Conservation (phyloP, 768 basidiomycete genomes). For the Hydnum rufescens region DNA sequence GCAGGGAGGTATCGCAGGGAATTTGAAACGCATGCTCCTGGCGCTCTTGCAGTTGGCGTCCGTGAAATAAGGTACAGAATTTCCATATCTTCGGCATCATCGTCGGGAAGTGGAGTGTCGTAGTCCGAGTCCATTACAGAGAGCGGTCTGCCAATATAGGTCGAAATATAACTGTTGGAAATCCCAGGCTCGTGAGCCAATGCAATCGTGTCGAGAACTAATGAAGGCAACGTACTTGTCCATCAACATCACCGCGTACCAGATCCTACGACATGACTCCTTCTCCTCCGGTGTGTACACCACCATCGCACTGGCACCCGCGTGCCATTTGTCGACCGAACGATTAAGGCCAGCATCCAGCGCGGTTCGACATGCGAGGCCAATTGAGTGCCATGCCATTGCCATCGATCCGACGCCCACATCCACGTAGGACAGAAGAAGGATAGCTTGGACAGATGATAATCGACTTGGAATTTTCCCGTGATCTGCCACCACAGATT, state of each 20-base stretch:
- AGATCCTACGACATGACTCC: conserved; percentile 14
- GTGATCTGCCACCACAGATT: not conserved
- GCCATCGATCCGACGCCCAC: conserved; percentile 77
- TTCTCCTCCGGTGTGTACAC: conserved; percentile 16
- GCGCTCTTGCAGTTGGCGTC: not conserved
- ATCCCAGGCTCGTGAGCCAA: not conserved
- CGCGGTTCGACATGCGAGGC: conserved; percentile 19
- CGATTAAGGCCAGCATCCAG: conserved; percentile 76
- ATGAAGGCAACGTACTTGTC: conserved; percentile 8
- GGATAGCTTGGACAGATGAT: conserved; percentile 56
- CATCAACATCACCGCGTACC: conserved; percentile 16
- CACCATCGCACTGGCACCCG: conserved; percentile 22
- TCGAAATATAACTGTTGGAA: conserved; percentile 10
- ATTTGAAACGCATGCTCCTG: too few species aligned
- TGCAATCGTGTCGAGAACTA: not conserved
- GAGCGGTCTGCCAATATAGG: conserved; percentile 13
- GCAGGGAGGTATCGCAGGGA: conserved; percentile 3
- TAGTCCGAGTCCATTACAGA: conserved; percentile 17
- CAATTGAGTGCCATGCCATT: conserved; percentile 24
- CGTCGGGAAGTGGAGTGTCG: conserved; percentile 15
- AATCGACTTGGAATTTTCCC: conserved; percentile 21
- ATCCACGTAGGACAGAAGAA: conserved; percentile 69
- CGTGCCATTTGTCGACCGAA: conserved; percentile 56
- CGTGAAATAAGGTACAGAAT: conserved; percentile 12
- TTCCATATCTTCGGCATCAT: conserved; percentile 17